Conservation (phyloP, 768 basidiomycete species). For the Suillus tomentosus region DNA sequence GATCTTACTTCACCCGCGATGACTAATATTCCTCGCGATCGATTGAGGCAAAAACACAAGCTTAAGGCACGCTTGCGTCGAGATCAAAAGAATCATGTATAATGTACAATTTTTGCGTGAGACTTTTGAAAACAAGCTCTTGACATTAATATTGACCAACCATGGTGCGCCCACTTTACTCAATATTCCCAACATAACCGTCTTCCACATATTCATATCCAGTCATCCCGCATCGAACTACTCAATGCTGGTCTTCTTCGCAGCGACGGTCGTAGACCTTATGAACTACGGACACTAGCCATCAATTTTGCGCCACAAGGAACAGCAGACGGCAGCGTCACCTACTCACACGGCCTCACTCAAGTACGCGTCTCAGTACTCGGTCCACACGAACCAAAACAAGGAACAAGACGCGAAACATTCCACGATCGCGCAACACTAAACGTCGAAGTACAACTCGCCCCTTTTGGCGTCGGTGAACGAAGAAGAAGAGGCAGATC, state of each 20-base stretch:
- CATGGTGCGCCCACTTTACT: constrained; percentile 1
- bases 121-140: not conserved
- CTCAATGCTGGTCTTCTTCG: constrained; percentile 86
- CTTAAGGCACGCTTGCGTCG: constrained; percentile 48
- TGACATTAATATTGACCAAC: no score
- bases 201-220: not conserved
- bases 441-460: constrained; percentile 86
- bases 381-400: constrained; percentile 88
- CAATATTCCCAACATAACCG: not conserved
- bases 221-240: constrained; percentile 66
- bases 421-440: constrained; percentile 87
- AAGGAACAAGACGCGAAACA: constrained; percentile 62
- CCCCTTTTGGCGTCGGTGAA: constrained; percentile 85
- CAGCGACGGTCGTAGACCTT: constrained; percentile 91
- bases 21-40: no score
- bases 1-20: no score
- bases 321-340: constrained; percentile 83
- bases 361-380: constrained; percentile 86
- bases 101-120: not conserved
- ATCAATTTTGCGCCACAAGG: constrained; percentile 78
- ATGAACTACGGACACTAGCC: constrained; percentile 80
- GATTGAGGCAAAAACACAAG: no score
- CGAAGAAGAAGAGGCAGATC: constrained; percentile 73
- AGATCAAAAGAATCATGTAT: constrained; percentile 7
- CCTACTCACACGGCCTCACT: constrained; percentile 87